These are phyloP conservation scores for Paecilomyces dactylethromorphus DNA, from an alignment of 2,329 filamentous ascomycete genomes.

Conservation along the genomic window DNA sequence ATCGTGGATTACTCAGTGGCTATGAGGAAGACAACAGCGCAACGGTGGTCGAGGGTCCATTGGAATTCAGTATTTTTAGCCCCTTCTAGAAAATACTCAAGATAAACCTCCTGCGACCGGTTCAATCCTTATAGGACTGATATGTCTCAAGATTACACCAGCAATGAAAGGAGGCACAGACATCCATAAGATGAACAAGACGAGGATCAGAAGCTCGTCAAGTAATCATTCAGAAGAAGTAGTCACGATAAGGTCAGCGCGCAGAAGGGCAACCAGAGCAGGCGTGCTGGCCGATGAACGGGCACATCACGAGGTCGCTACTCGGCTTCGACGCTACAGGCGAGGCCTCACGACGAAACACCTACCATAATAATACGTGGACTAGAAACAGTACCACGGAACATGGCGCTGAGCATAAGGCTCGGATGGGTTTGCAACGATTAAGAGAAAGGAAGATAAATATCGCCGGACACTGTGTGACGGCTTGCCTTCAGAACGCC, in stretches of 20 bases:
- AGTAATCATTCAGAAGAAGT: background rate
- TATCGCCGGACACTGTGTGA: background rate
- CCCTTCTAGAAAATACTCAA: background rate
- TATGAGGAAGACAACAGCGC: background rate
- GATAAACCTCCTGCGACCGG: background rate
- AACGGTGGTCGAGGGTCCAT: background rate
- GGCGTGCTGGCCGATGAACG: background rate
- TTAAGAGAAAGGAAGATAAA: background rate
- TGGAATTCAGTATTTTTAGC: background rate
- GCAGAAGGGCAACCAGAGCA: background rate
- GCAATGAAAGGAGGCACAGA: background rate
- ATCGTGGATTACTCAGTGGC: background rate
- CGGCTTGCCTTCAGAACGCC: background rate
- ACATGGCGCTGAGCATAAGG: background rate
- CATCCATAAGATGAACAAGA: conserved; percentile 2
- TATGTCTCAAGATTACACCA: background rate
- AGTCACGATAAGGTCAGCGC: background rate
- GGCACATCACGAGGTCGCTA: background rate
- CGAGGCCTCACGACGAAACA: background rate
- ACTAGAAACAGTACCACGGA: background rate
- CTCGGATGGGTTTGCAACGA: background rate
- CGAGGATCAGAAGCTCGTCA: conserved; percentile 10
- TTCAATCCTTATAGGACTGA: background rate
- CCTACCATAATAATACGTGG: background rate
- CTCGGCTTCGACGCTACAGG: background rate